phyloP scores from a whole-genome alignment of 2,329 filamentous ascomycete species.

The Hortaea sp. region DNA sequence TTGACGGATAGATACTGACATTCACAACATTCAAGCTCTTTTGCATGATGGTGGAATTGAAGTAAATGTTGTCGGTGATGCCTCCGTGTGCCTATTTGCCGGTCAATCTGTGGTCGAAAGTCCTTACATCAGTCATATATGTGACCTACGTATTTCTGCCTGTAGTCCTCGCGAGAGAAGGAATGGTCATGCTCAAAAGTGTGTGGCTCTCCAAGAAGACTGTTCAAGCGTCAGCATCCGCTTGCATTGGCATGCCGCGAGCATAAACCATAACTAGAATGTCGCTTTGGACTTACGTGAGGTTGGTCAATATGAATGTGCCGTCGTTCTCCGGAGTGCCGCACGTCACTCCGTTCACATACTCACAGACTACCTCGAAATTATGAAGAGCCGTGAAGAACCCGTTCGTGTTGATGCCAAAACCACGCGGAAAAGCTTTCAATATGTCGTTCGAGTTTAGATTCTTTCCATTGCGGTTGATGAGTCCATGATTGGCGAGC shows the following conservation, averaged over 20 bases:
- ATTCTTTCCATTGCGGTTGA: slow-evolving; percentile 28
- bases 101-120: neutral
- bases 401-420: neutral
- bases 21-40: neutral
- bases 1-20: neutral
- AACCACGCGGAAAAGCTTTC: neutral
- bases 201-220: neutral
- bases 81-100: neutral
- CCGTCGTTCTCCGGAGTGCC: neutral
- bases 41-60: slow-evolving; percentile 1
- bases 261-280: too few relatives aligned
- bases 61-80: slow-evolving; percentile 3
- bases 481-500: slow-evolving; percentile 23
- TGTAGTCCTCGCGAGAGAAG: slow-evolving; percentile 6
- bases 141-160: neutral
- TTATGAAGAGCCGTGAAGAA: neutral
- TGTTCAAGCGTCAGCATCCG: neutral
- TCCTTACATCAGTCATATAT: neutral
- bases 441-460: neutral
- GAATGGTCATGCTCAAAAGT: slow-evolving; percentile 8
- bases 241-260: too few relatives aligned
- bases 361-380: slow-evolving; percentile 2
- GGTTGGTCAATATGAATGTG: slow-evolving; percentile 2
- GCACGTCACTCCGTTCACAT: slow-evolving; percentile 1
- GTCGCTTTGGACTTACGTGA: neutral